Evolutionary conservation across 2,329 filamentous ascomycete species (phyloP).

Genomic region (Gaeumannomyces sp.): DNA sequence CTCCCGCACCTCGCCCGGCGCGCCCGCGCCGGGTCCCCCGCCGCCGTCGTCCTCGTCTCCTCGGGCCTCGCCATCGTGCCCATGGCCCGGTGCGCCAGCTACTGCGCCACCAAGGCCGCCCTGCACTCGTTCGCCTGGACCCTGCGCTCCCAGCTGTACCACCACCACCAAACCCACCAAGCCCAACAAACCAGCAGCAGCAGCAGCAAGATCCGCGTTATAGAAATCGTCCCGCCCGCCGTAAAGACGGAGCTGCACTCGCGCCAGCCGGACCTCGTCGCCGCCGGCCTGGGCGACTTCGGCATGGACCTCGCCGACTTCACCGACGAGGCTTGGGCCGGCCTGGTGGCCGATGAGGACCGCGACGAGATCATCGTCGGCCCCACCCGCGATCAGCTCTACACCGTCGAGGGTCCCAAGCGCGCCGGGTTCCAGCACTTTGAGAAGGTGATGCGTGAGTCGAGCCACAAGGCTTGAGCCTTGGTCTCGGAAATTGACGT

Average conservation of each 20-base stretch:
- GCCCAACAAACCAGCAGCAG: constrained; percentile 24
- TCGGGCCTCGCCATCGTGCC: constrained; percentile 39
- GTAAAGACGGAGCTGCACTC: constrained; percentile 44
- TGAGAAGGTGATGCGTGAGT: constrained; percentile 5
- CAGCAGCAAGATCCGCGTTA: constrained; percentile 30
- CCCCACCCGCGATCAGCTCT: constrained; percentile 12
- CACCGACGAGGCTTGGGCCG: constrained; percentile 37
- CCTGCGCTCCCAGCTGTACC: constrained; percentile 26
- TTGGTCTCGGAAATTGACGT: not conserved
- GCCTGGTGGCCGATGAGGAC: constrained; percentile 33
- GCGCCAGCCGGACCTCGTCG: constrained; percentile 29
- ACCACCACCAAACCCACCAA: constrained; percentile 14
- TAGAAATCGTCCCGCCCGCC: constrained; percentile 43
- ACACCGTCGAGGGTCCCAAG: constrained; percentile 16
- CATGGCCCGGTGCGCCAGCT: constrained; percentile 38
- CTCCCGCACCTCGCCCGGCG: constrained; percentile 26
- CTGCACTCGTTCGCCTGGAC: constrained; percentile 32
- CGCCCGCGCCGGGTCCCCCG: constrained; percentile 20
- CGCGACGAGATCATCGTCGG: constrained; percentile 21
- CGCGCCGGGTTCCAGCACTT: constrained; percentile 15
- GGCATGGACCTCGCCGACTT: constrained; percentile 26
- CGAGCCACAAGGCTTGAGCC: not conserved
- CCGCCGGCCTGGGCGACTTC: constrained; percentile 21
- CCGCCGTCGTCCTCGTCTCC: constrained; percentile 19
- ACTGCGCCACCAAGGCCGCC: constrained; percentile 48